Base-by-base conservation (phyloP, 345 rosid species). In the Lenwebbia sp. region DNA sequence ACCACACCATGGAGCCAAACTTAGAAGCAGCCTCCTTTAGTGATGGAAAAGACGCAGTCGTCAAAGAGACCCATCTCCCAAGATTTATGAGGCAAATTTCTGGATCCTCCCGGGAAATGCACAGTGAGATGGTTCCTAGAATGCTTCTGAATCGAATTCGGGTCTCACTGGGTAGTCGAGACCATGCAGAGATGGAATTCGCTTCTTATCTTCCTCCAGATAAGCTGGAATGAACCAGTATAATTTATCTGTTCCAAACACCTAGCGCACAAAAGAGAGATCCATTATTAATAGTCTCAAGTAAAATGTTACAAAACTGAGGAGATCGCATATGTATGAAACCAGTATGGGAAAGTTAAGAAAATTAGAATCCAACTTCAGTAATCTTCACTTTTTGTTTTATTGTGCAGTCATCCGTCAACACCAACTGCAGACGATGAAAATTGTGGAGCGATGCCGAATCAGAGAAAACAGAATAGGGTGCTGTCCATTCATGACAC, bases 131-230 rank as follows among this genome's bases (percentile, higher is more conserved):
- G 81, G 13, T 33, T 70, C 81, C 81, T 70, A 94, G 88, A 95
- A 94, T 65, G 92, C 95, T 85, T 95, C 94, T 12, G 96, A 92
- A 89, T 91, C 96, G 52, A 91, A 94, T 54, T 97, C 96, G 0
- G 98, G 98, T 88, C 93, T 97, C 6, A 95, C 94, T 76, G 99
- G 99, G 86, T 94, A 97, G 85, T 95, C 98, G 25, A 97, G 95
- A 84, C 99, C 98, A 86, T 96, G 98, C 88, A 97, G 98, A 44
- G 94, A 94, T 7, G 98, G 98, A 91, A 97, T 97, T 85, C 95
- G 88, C 41, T 97, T 89, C 86, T 94, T 44, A 88, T 97, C 99
- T 85, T 97, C 99, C 7, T 96, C 99, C 11, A 97, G 94, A 86
- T 97, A 96, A 25, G 93, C 89, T 5, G 99, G 99, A 51, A 97